Conservation (phyloP, 169 alveolate species). For the Sarcocystis neurona region DNA sequence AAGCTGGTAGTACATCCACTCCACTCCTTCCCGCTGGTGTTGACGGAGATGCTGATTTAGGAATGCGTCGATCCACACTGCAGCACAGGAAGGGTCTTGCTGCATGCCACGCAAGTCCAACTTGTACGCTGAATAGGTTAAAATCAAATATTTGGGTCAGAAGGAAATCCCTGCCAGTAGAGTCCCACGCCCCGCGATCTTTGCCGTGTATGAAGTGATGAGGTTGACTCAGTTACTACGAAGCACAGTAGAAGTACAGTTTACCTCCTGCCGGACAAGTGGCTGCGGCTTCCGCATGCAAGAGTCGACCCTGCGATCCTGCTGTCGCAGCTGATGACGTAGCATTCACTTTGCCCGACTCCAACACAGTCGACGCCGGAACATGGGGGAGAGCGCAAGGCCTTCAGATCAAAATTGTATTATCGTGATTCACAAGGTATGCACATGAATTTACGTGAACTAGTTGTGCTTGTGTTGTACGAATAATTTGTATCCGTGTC, state of each 20-base stretch:
- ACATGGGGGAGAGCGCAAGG: no score
- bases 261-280: no score
- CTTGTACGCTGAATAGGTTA: background rate
- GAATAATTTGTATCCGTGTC: no score
- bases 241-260: background rate
- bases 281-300: no score
- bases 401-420: no score
- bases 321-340: no score
- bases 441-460: no score
- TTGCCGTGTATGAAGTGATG: background rate
- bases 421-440: no score
- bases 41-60: slow-evolving; percentile 31
- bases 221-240: background rate
- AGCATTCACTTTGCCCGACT: no score
- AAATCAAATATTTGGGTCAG: background rate
- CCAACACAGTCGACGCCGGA: no score
- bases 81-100: background rate
- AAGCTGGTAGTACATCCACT: slow-evolving; percentile 36
- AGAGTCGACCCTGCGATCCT: no score
- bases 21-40: slow-evolving; percentile 31
- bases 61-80: background rate
- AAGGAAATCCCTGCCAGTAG: background rate
- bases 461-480: no score
- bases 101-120: background rate
- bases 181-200: background rate